A percentile compares a stretch with the other conserved stretches of the same genome.
Conservation (phyloP, 768 basidiomycete species). For the Mrakia frigida region DNA sequence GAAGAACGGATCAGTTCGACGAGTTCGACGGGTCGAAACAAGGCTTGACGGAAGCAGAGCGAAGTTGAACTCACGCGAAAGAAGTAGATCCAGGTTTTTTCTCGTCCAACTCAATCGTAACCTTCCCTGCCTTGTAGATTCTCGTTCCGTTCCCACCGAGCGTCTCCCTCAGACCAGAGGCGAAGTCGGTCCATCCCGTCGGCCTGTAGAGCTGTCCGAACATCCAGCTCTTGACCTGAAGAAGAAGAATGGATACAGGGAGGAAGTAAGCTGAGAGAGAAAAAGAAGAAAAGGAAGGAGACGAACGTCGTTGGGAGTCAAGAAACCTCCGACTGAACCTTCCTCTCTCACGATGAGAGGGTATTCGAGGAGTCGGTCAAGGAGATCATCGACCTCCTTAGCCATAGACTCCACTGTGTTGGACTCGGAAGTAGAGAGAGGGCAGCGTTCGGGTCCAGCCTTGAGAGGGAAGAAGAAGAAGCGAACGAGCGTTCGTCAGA, state of each 20-base stretch:
- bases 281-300: too few relatives aligned
- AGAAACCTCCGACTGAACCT: slow-evolving; percentile 3
- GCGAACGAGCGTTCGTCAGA: too few relatives aligned
- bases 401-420: slow-evolving; percentile 1
- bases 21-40: too few relatives aligned
- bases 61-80: slow-evolving; percentile 4
- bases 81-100: slow-evolving; percentile 10
- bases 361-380: neutral
- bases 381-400: neutral
- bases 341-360: slow-evolving; percentile 15
- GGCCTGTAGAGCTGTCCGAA: slow-evolving; percentile 27
- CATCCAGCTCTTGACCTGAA: slow-evolving; percentile 14
- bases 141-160: slow-evolving; percentile 21
- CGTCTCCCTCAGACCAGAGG: slow-evolving; percentile 6
- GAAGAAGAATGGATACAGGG: too few relatives aligned
- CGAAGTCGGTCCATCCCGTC: slow-evolving; percentile 12
- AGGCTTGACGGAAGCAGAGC: neutral
- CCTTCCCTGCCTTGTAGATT: neutral
- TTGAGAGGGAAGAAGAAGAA: too few relatives aligned
- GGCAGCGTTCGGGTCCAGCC: slow-evolving; percentile 17
- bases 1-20: neutral
- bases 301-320: neutral
- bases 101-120: neutral
- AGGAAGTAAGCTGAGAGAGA: too few relatives aligned
- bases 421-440: neutral